These are phyloP conservation scores for Solanum pennellii DNA, from an alignment of 257 asterid species.

Conservation along the genomic window DNA sequence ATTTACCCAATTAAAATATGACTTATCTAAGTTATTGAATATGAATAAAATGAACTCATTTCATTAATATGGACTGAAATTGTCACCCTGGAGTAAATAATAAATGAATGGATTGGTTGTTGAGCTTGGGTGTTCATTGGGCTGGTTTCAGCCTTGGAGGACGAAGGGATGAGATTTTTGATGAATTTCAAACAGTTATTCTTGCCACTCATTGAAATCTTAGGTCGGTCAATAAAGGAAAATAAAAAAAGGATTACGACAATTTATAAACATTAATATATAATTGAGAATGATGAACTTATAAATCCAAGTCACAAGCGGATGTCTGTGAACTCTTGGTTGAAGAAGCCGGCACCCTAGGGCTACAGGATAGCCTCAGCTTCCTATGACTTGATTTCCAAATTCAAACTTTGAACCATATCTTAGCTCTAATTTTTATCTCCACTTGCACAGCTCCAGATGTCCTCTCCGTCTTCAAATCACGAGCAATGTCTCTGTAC, in stretches of 20 bases:
- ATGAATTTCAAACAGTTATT: not conserved
- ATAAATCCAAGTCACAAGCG: constrained; percentile 42
- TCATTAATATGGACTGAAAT: too few relatives aligned
- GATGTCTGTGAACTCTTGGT: constrained; percentile 32
- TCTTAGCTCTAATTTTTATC: constrained; percentile 48
- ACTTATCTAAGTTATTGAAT: too few relatives aligned
- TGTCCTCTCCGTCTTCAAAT: constrained; percentile 38
- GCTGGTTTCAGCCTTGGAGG: too few relatives aligned
- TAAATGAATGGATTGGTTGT: too few relatives aligned
- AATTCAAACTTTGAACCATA: constrained; percentile 56
- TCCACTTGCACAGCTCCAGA: constrained; percentile 41
- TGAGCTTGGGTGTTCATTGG: too few relatives aligned
- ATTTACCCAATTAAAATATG: too few relatives aligned
- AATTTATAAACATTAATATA: not conserved
- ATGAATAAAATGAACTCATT: too few relatives aligned
- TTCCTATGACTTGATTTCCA: constrained; percentile 49
- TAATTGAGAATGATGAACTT: not conserved
- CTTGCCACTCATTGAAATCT: not conserved
- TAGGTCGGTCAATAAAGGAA: not conserved
- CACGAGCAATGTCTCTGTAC: constrained; percentile 41
- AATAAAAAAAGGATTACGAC: not conserved
- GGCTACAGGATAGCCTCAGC: constrained; percentile 38
- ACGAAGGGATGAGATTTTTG: too few relatives aligned
- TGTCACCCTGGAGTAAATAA: too few relatives aligned
- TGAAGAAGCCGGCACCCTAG: constrained; percentile 32